Conservation (phyloP, 176 grass and related monocot genomes). For the Bolboschoenus planiculmis region DNA sequence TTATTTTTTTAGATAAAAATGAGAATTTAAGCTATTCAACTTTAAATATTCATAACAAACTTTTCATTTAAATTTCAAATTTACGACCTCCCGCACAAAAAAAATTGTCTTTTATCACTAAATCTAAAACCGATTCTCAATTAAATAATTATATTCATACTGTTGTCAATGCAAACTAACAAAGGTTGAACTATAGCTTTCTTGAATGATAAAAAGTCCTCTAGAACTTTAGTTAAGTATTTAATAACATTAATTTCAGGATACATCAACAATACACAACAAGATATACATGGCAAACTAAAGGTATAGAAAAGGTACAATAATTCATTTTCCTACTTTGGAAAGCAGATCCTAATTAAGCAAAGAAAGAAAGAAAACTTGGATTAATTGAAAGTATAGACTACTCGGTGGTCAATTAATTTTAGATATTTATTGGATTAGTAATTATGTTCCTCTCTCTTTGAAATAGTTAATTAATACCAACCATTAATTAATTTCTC, state of each 20-base stretch:
- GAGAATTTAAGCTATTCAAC: too few species aligned
- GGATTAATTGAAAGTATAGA: too few species aligned
- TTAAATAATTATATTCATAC: not conserved
- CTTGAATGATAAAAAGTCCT: not conserved
- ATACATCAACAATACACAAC: not conserved
- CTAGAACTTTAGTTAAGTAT: not conserved
- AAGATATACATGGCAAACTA: not conserved
- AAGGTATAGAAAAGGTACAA: not conserved
- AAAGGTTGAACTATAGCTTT: not conserved
- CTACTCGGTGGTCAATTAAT: not conserved
- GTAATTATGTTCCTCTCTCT: not conserved
- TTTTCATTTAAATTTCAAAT: too few species aligned
- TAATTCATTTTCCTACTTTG: not conserved
- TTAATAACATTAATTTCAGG: not conserved
- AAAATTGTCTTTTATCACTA: too few species aligned
- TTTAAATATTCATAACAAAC: too few species aligned
- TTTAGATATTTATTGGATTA: not conserved
- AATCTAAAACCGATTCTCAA: too few species aligned
- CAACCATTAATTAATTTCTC: not conserved
- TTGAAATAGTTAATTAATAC: not conserved
- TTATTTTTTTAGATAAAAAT: too few species aligned
- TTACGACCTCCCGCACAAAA: too few species aligned
- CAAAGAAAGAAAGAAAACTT: too few species aligned
- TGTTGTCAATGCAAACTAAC: not conserved
- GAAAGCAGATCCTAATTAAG: not conserved